Percentiles rank a stretch among this genome's conserved stretches.
Evolutionary conservation across 495 filamentous ascomycete genomes (phyloP).

Genomic region (Hypoxylon fuscum): DNA sequence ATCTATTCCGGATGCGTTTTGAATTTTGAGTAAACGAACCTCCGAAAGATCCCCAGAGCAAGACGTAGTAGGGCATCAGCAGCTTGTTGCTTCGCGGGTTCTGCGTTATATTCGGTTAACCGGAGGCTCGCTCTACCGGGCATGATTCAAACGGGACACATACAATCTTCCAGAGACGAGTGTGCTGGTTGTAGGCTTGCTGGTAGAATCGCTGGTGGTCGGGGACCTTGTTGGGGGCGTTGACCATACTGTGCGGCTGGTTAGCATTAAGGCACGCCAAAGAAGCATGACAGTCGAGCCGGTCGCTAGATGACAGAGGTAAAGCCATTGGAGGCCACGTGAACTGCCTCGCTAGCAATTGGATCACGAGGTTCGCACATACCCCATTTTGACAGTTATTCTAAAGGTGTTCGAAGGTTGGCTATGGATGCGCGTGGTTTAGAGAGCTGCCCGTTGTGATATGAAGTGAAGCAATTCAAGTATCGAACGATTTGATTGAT

Average conservation of each 20-base stretch:
- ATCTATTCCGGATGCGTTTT: no score
- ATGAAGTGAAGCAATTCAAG: slow-evolving; percentile 23
- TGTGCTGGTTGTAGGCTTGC: slow-evolving; percentile 71
- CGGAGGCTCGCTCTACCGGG: background rate
- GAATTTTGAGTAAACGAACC: no score
- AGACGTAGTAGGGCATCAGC: slow-evolving; percentile 77
- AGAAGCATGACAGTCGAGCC: slow-evolving; percentile 12
- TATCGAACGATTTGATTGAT: slow-evolving; percentile 43
- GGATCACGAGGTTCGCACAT: slow-evolving; percentile 1
- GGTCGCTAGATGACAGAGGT: background rate
- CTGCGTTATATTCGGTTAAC: slow-evolving; percentile 51
- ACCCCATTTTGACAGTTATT: slow-evolving; percentile 41
- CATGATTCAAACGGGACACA: slow-evolving; percentile 48
- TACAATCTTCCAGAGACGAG: slow-evolving; percentile 89
- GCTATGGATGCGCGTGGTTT: slow-evolving; percentile 16
- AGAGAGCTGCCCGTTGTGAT: no score
- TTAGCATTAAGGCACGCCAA: slow-evolving; percentile 30
- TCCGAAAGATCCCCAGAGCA: slow-evolving; percentile 69
- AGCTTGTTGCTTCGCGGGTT: slow-evolving; percentile 71
- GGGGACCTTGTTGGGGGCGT: slow-evolving; percentile 87
- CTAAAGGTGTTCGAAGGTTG: slow-evolving; percentile 6
- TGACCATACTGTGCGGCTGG: slow-evolving; percentile 63
- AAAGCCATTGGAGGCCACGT: slow-evolving; percentile 14
- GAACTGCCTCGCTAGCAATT: background rate
- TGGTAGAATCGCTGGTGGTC: slow-evolving; percentile 86